A percentile compares a stretch with the other conserved stretches of the same genome.
These are phyloP conservation scores for Colletotrichum sp. DNA, from an alignment of 2,329 filamentous ascomycete species.

Conservation along the genomic window DNA sequence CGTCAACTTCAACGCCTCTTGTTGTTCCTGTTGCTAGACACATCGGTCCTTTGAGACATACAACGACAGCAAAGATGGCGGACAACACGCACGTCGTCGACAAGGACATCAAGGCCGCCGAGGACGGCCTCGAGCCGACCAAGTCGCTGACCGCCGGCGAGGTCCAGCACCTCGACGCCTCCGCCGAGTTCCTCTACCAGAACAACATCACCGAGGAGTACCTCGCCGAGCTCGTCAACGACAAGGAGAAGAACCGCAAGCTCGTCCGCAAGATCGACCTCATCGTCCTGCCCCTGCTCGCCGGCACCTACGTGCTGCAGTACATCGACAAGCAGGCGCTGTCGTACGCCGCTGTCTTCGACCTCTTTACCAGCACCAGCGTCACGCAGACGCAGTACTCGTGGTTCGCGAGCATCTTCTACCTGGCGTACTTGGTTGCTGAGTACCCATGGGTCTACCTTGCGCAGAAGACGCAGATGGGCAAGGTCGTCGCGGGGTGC, in stretches of 20 bases:
- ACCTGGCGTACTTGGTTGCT: constrained; percentile 51
- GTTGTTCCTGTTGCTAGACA: neutral
- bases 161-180: constrained; percentile 46
- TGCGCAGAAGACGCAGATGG: constrained; percentile 38
- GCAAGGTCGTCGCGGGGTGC: constrained; percentile 35
- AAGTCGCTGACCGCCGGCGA: constrained; percentile 16
- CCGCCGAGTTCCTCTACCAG: constrained; percentile 52
- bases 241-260: constrained; percentile 33
- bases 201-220: constrained; percentile 47
- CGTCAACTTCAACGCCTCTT: neutral
- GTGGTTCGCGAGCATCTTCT: constrained; percentile 62
- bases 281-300: constrained; percentile 55
- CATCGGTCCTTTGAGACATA: neutral
- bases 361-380: constrained; percentile 53
- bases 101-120: constrained; percentile 8
- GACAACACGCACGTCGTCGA: neutral
- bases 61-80: neutral
- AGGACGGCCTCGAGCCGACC: constrained; percentile 16
- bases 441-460: constrained; percentile 42
- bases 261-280: constrained; percentile 53
- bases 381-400: constrained; percentile 53
- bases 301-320: constrained; percentile 54
- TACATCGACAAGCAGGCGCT: constrained; percentile 63
- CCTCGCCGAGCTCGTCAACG: constrained; percentile 47
- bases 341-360: constrained; percentile 60